Conservation (phyloP, 1,284 basidiomycete genomes). For the Cystobasidium sp. region DNA sequence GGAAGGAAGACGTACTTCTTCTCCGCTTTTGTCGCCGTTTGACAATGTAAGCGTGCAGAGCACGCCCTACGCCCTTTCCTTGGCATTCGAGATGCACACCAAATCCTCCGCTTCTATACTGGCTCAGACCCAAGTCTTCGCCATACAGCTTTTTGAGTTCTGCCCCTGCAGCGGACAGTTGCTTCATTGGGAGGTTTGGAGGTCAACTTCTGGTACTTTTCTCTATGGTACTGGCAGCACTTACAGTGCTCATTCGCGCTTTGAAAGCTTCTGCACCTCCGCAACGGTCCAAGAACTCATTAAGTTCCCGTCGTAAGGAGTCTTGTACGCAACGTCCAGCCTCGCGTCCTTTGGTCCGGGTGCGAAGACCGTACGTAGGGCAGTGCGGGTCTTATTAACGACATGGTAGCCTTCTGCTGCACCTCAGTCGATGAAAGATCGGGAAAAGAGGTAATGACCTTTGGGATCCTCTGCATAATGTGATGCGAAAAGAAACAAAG, state of each 20-base stretch:
- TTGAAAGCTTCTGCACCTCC: slow-evolving; percentile 1
- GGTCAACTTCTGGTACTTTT: background rate
- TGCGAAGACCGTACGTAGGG: slow-evolving; percentile 8
- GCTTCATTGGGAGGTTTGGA: background rate
- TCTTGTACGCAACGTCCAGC: slow-evolving; percentile 1
- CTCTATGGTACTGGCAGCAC: background rate
- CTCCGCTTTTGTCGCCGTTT: background rate
- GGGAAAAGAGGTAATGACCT: background rate
- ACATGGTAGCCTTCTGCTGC: background rate
- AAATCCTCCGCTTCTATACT: slow-evolving; percentile 2
- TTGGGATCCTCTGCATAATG: slow-evolving; percentile 21
- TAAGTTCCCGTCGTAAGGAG: slow-evolving; percentile 3
- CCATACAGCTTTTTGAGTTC: background rate
- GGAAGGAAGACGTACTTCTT: background rate
- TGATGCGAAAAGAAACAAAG: background rate
- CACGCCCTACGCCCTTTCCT: slow-evolving; percentile 20
- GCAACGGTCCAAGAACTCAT: background rate
- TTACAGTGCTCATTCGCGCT: no score
- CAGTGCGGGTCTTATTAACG: slow-evolving; percentile 5
- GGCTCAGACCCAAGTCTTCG: background rate
- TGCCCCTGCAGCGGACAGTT: no score
- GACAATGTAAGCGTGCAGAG: slow-evolving; percentile 10
- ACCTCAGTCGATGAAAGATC: slow-evolving; percentile 11
- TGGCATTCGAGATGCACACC: slow-evolving; percentile 21
- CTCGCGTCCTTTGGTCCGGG: background rate